These are phyloP conservation scores for Suillus lakei DNA, from an alignment of 768 basidiomycete genomes.

Conservation along the genomic window DNA sequence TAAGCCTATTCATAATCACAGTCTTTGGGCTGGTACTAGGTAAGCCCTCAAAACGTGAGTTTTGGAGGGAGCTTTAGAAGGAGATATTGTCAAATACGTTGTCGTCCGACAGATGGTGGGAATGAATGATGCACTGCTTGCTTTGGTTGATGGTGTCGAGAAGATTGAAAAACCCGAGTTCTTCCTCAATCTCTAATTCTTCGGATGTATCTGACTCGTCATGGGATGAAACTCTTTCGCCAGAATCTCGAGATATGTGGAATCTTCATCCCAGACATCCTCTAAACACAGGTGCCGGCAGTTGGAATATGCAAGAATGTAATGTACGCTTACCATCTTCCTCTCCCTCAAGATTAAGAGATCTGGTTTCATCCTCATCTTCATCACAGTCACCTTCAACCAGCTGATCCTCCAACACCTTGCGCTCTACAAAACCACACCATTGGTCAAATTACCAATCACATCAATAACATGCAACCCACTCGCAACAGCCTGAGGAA, in stretches of 20 bases:
- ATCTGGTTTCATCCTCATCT: conserved; percentile 51
- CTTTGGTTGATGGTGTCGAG: conserved; percentile 79
- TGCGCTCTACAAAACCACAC: conserved; percentile 48
- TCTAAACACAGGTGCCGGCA: conserved; percentile 43
- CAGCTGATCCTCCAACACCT: conserved; percentile 60
- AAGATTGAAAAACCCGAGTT: conserved; percentile 85
- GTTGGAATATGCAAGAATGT: not conserved
- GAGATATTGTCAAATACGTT: too few relatives aligned
- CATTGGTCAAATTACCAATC: not conserved
- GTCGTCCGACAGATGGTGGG: too few relatives aligned
- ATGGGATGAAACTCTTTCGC: conserved; percentile 68
- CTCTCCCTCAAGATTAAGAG: conserved; percentile 69
- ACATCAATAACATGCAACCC: conserved; percentile 22
- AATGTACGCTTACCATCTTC: conserved; percentile 49
- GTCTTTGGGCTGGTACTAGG: too few relatives aligned
- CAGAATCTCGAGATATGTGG: conserved; percentile 85
- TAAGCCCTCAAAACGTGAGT: too few relatives aligned
- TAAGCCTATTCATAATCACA: too few relatives aligned
- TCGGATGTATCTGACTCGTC: conserved; percentile 47
- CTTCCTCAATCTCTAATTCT: conserved; percentile 75
- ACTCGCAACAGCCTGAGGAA: conserved; percentile 81
- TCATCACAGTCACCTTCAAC: conserved; percentile 50
- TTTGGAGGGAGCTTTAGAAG: too few relatives aligned
- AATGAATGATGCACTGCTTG: conserved; percentile 58
- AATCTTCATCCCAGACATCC: conserved; percentile 91